Conservation (phyloP, 2,329 filamentous ascomycete genomes). For the Nemania serpens region DNA sequence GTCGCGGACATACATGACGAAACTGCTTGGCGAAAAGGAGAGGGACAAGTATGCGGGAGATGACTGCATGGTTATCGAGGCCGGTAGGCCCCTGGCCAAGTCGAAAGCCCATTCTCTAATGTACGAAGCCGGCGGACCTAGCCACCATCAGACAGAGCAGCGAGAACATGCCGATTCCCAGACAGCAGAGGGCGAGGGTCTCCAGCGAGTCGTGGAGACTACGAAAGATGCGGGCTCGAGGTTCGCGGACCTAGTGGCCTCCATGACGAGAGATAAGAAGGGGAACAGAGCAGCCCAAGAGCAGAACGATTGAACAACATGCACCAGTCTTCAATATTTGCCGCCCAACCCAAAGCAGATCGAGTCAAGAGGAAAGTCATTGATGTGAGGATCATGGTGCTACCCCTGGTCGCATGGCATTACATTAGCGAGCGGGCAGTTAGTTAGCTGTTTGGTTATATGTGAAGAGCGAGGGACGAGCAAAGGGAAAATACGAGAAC, state of each 20-base stretch:
- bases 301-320: constrained; percentile 1
- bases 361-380: not conserved
- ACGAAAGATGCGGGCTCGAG: constrained; percentile 34
- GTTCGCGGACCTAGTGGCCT: constrained; percentile 41
- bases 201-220: constrained; percentile 27
- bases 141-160: no score
- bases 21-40: constrained; percentile 52
- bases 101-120: constrained; percentile 25
- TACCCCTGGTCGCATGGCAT: not conserved
- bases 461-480: not conserved
- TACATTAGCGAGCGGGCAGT: not conserved
- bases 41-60: constrained; percentile 46
- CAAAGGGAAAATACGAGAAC: not conserved
- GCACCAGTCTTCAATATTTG: no score
- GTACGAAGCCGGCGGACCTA: constrained; percentile 16
- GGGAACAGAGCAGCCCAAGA: constrained; percentile 23
- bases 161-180: constrained; percentile 10
- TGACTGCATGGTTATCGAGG: constrained; percentile 45
- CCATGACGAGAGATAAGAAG: constrained; percentile 36
- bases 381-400: not conserved
- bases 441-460: constrained; percentile 14
- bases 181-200: constrained; percentile 17
- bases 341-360: no score
- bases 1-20: constrained; percentile 54
- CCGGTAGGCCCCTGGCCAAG: constrained; percentile 33